Conservation (phyloP, 805 yeast species). For the Candida sanyiensis region DNA sequence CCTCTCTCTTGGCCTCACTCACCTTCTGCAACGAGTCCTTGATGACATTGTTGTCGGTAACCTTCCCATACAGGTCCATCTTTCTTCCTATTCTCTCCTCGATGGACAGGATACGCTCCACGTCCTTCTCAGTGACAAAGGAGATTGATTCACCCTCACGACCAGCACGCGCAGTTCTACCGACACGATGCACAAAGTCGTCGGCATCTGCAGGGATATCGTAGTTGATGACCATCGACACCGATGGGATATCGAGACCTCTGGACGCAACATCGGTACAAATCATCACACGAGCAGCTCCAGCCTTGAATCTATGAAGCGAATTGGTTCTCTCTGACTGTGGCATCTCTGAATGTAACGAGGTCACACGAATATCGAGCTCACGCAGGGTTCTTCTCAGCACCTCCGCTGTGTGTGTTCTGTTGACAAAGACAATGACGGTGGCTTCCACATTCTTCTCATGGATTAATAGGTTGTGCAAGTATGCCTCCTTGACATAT, state of each 20-base stretch:
- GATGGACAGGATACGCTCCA: slow-evolving; percentile 72
- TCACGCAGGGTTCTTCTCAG: slow-evolving; percentile 69
- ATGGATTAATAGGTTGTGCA: slow-evolving; percentile 59
- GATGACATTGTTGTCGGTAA: slow-evolving; percentile 73
- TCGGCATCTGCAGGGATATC: slow-evolving; percentile 96
- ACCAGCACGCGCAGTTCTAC: slow-evolving; percentile 99
- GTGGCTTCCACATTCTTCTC: slow-evolving; percentile 60
- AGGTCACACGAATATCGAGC: slow-evolving; percentile 75
- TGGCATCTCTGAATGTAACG: slow-evolving; percentile 91
- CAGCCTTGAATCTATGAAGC: slow-evolving; percentile 86
- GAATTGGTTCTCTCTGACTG: slow-evolving; percentile 89
- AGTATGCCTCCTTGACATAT: slow-evolving; percentile 84
- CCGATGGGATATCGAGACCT: slow-evolving; percentile 94
- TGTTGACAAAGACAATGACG: slow-evolving; percentile 84
- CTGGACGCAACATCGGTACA: slow-evolving; percentile 98
- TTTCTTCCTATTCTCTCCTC: slow-evolving; percentile 79
- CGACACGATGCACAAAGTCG: slow-evolving; percentile 93
- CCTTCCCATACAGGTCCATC: slow-evolving; percentile 67
- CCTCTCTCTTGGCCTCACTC: slow-evolving; percentile 82
- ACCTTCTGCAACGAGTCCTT: slow-evolving; percentile 63
- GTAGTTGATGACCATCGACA: slow-evolving; percentile 82
- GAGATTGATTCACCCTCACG: slow-evolving; percentile 78
- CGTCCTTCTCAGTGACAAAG: slow-evolving; percentile 80
- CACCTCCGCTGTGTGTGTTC: slow-evolving; percentile 86
- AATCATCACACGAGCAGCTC: slow-evolving; percentile 85